Base-by-base conservation (phyloP, 139 green algal genomes). In the Chlorella sp. region DNA sequence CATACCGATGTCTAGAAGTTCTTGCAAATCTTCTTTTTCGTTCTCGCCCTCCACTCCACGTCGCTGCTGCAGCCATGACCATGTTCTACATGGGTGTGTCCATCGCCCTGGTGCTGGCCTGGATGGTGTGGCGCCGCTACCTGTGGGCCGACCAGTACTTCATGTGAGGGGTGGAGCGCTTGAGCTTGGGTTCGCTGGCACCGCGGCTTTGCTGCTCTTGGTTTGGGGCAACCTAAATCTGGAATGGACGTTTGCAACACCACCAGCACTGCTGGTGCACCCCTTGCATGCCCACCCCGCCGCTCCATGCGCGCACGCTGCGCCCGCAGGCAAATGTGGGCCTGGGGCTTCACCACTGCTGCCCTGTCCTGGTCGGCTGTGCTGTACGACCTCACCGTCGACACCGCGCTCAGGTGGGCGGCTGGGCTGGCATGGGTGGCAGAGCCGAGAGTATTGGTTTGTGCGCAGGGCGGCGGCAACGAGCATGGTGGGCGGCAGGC, bases 291-390 rank as follows among this genome's bases (percentile, higher is more conserved):
- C 64, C 30, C 67, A 43, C 67, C 34, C 67, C 34, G 11, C 5
- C 67, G 3, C n/a, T 24, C 16, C 67, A 11, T 20, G 1, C n/a
- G n/a, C n/a, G 24, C 64, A 16, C 64, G 4, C 64, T 26, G 6
- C 30, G 19, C 72, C 8, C 13, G 44, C 46, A 9, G 43, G 60
- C 85, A 86, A 48, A 88, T 88, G 85, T 85, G 76, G 76, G 85
- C 88, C 4, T 82, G 80, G 54, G 79, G 79, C 67, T 93, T 93
- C 85, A 88, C 90, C 85, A 56, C 79, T 26, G 78, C 65, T 32
- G 90, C 85, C 51, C 65, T 93, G 73, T 73, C 78, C 75, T 87
- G 88, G 73, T 65, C 82, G 36, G 46, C 77, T 34, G 72, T 89
- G 41, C 60, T 85, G 41, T 93, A 93, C 86, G 70, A 92, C 64